Evolutionary conservation across 2,329 filamentous ascomycete species (phyloP).

Genomic region (Phaeosphaeria sp.): DNA sequence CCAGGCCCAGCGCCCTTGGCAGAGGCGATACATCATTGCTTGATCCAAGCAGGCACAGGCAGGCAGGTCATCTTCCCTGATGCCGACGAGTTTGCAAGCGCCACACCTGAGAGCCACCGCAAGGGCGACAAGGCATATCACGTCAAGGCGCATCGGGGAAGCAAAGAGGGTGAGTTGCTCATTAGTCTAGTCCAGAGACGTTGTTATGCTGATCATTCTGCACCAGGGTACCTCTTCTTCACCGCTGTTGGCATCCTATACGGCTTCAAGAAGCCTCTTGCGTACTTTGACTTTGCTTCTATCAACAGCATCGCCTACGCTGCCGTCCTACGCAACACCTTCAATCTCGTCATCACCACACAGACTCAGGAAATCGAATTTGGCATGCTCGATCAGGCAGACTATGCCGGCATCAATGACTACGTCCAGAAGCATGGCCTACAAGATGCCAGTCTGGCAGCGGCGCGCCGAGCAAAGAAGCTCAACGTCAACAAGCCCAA

Average conservation of each 20-base stretch:
- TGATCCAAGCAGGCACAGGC: conserved; percentile 53
- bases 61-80: conserved; percentile 60
- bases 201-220: neutral
- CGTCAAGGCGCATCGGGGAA: conserved; percentile 68
- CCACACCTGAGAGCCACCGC: conserved; percentile 65
- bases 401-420: conserved; percentile 66
- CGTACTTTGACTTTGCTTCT: conserved; percentile 66
- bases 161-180: conserved; percentile 64
- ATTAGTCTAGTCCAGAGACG: neutral
- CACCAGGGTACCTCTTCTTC: conserved; percentile 67
- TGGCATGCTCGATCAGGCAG: conserved; percentile 69
- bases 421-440: conserved; percentile 67
- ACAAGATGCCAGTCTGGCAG: conserved; percentile 69
- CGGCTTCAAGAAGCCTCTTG: conserved; percentile 70
- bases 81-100: conserved; percentile 65
- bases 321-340: conserved; percentile 68
- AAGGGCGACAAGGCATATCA: conserved; percentile 69
- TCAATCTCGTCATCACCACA: conserved; percentile 66
- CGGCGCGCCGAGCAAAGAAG: conserved; percentile 64
- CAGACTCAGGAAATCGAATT: conserved; percentile 66
- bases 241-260: conserved; percentile 67
- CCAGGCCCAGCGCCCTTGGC: conserved; percentile 54
- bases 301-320: conserved; percentile 69
- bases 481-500: conserved; percentile 58
- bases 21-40: conserved; percentile 47